Evolutionary conservation across 805 yeast species (phyloP).

Genomic region (Schwanniomyces yamadae): DNA sequence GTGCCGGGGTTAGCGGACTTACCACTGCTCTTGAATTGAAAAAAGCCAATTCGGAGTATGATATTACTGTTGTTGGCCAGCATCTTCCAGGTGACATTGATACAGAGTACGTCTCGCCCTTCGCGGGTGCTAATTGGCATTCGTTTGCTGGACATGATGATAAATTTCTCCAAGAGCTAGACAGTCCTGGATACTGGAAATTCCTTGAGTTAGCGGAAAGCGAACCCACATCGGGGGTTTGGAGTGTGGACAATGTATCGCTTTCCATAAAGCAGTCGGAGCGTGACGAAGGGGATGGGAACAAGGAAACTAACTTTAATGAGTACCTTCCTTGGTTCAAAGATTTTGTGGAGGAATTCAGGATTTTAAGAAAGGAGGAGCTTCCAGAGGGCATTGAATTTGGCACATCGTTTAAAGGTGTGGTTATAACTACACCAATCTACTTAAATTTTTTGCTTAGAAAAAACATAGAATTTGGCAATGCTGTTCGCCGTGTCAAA

Average conservation of each 20-base stretch:
- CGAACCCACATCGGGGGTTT: slow-evolving; percentile 53
- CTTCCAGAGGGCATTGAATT: slow-evolving; percentile 39
- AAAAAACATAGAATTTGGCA: slow-evolving; percentile 47
- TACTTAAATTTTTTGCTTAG: slow-evolving; percentile 55
- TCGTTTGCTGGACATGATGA: slow-evolving; percentile 52
- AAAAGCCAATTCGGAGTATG: slow-evolving; percentile 14
- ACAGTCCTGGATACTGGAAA: slow-evolving; percentile 47
- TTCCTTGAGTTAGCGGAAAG: slow-evolving; percentile 45
- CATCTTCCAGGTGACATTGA: slow-evolving; percentile 55
- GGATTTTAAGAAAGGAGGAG: slow-evolving; percentile 31
- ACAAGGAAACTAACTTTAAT: slow-evolving; percentile 2
- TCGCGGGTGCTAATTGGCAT: slow-evolving; percentile 73
- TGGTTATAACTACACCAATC: slow-evolving; percentile 57
- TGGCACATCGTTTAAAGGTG: slow-evolving; percentile 52
- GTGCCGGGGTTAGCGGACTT: slow-evolving; percentile 40
- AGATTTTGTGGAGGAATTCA: slow-evolving; percentile 40
- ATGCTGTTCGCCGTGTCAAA: slow-evolving; percentile 41
- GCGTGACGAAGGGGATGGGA: slow-evolving; percentile 5
- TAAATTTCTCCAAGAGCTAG: slow-evolving; percentile 38
- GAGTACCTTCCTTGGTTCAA: slow-evolving; percentile 46
- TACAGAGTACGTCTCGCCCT: slow-evolving; percentile 60
- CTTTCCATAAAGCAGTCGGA: too few species aligned
- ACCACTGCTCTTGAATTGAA: slow-evolving; percentile 35
- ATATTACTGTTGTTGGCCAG: slow-evolving; percentile 31
- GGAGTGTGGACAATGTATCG: slow-evolving; percentile 17